Evolutionary conservation across 2,329 filamentous ascomycete species (phyloP).

Genomic region (Cladosporium austrohemisphaericum): DNA sequence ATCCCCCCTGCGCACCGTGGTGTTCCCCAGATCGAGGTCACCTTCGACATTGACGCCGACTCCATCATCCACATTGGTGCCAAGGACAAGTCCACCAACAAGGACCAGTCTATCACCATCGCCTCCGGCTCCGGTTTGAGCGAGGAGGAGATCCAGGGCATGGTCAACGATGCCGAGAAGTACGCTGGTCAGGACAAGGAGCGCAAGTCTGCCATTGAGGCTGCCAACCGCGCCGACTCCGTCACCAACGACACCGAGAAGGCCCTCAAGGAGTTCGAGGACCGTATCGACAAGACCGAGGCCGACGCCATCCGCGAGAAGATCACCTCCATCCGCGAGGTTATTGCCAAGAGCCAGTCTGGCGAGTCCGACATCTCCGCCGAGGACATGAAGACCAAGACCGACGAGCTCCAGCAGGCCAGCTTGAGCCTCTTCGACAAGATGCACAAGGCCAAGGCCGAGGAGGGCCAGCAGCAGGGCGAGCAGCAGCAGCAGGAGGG

Average conservation of each 20-base stretch:
- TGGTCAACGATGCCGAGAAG: slow-evolving; percentile 97
- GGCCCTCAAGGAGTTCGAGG: slow-evolving; percentile 92
- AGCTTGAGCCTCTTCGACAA: slow-evolving; percentile 98
- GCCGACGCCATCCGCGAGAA: slow-evolving; percentile 91
- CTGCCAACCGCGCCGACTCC: slow-evolving; percentile 94
- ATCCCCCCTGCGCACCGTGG: slow-evolving; percentile 95
- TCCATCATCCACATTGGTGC: slow-evolving; percentile 97
- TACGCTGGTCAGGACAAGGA: slow-evolving; percentile 94
- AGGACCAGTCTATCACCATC: slow-evolving; percentile 99
- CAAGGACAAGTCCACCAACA: slow-evolving; percentile 99
- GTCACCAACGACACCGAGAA: slow-evolving; percentile 98
- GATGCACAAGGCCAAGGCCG: slow-evolving; percentile 92
- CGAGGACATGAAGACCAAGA: slow-evolving; percentile 96
- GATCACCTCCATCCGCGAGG: slow-evolving; percentile 78
- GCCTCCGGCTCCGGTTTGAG: slow-evolving; percentile 96
- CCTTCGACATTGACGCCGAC: slow-evolving; percentile 97
- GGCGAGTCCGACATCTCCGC: slow-evolving; percentile 83
- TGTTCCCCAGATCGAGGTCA: slow-evolving; percentile 95
- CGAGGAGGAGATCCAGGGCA: slow-evolving; percentile 88
- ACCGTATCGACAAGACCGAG: slow-evolving; percentile 95
- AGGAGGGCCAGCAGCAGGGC: slow-evolving; percentile 49
- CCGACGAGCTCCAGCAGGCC: slow-evolving; percentile 92
- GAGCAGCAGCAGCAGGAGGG: slow-evolving; percentile 41
- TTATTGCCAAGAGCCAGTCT: slow-evolving; percentile 89
- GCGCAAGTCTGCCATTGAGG: slow-evolving; percentile 91